Evolutionary conservation across 2,329 filamentous ascomycete genomes (phyloP).

Genomic region (Aspergillus luchuensis): DNA sequence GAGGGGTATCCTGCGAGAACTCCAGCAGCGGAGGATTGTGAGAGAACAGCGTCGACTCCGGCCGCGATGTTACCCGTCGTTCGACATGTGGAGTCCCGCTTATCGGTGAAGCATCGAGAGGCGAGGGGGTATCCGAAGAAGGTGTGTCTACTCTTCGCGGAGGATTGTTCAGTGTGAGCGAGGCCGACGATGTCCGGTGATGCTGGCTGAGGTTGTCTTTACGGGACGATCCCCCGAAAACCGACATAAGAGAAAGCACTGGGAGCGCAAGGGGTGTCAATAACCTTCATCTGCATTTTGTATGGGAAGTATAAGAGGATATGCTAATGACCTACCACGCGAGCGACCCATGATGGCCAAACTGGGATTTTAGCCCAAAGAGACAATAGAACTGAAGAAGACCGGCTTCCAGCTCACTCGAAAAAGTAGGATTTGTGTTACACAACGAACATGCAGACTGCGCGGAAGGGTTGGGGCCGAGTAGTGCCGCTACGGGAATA

Average conservation of each 20-base stretch:
- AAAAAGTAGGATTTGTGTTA: not conserved
- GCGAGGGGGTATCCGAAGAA: conserved; percentile 40
- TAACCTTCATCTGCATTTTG: not conserved
- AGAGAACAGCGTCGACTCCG: conserved; percentile 81
- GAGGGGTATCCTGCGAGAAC: conserved; percentile 78
- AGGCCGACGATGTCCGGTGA: conserved; percentile 26
- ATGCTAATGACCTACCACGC: conserved; percentile 37
- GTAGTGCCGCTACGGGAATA: not conserved
- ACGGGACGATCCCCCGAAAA: conserved; percentile 43
- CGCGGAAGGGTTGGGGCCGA: conserved; percentile 4
- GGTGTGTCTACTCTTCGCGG: conserved; percentile 34
- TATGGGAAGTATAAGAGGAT: conserved; percentile 4
- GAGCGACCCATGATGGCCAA: conserved; percentile 39
- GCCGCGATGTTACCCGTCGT: conserved; percentile 61
- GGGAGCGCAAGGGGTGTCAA: conserved; percentile 34
- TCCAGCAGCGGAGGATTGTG: conserved; percentile 87
- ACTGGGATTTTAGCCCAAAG: conserved; percentile 6
- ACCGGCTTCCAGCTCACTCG: conserved; percentile 16
- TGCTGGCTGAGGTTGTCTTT: conserved; percentile 39
- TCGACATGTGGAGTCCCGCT: conserved; percentile 49
- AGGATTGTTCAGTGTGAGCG: conserved; percentile 24
- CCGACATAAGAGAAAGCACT: conserved; percentile 89
- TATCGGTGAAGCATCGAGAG: conserved; percentile 41
- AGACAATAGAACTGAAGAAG: conserved; percentile 19
- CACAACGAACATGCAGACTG: not conserved